Evolutionary conservation across 306 rosid species (phyloP).

Genomic region (Adenanthera pavonina): DNA sequence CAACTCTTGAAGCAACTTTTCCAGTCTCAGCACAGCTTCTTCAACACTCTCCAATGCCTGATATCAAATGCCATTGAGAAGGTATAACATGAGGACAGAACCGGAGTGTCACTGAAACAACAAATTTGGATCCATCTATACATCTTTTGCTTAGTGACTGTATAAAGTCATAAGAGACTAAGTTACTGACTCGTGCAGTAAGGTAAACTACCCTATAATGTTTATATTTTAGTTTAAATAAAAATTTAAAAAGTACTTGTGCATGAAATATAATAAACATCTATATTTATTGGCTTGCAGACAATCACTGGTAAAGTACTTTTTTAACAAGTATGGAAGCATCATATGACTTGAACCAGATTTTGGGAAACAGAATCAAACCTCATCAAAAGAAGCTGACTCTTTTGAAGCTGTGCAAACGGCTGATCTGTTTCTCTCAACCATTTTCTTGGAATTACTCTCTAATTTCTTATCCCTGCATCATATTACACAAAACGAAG

Average conservation of each 20-base stretch:
- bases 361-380: constrained; percentile 40
- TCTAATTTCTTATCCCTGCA: constrained; percentile 70
- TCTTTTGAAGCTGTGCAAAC: constrained; percentile 52
- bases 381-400: constrained; percentile 89
- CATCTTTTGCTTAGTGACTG: not conserved
- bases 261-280: constrained; percentile 20
- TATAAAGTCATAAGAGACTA: not conserved
- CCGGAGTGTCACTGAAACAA: constrained; percentile 15
- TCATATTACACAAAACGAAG: constrained; percentile 45
- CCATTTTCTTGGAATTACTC: constrained; percentile 40
- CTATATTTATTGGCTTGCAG: constrained; percentile 26
- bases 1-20: constrained; percentile 91
- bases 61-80: constrained; percentile 48
- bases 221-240: not conserved
- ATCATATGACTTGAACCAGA: constrained; percentile 20
- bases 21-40: constrained; percentile 80
- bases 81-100: constrained; percentile 20
- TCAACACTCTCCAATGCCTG: constrained; percentile 97
- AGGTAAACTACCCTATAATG: not conserved
- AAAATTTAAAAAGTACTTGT: not conserved
- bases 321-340: constrained; percentile 30
- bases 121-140: constrained; percentile 26
- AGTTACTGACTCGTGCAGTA: not conserved
- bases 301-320: not conserved
- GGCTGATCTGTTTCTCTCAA: constrained; percentile 52